These are phyloP conservation scores for Xylariaceae sp. DNA, from an alignment of 2,329 filamentous ascomycete genomes.

Conservation along the genomic window DNA sequence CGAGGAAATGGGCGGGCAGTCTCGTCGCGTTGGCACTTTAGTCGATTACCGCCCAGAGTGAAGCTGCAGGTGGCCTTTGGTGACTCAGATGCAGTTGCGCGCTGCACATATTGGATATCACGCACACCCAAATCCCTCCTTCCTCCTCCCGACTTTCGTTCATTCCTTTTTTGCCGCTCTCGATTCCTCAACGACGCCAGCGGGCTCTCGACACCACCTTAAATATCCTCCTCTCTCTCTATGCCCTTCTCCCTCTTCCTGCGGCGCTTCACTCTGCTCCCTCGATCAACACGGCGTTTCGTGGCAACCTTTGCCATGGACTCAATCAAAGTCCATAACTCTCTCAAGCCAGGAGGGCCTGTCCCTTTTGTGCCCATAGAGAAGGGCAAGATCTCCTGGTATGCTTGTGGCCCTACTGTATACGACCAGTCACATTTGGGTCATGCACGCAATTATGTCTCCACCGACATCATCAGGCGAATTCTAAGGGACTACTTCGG, in stretches of 20 bases:
- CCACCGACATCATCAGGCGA: conserved; percentile 80
- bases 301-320: conserved; percentile 40
- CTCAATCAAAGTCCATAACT: conserved; percentile 69
- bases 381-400: conserved; percentile 66
- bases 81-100: conserved; percentile 8
- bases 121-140: no score
- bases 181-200: no score
- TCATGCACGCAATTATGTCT: conserved; percentile 86
- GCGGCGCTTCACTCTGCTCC: not conserved
- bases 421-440: conserved; percentile 73
- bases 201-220: no score
- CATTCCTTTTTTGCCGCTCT: no score
- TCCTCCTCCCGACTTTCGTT: no score
- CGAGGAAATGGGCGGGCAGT: no score
- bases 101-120: not conserved
- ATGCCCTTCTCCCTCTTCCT: conserved; percentile 1
- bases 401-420: conserved; percentile 84
- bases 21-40: no score
- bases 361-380: conserved; percentile 63
- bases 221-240: conserved; percentile 1
- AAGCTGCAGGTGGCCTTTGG: not conserved
- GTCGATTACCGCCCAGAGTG: no score
- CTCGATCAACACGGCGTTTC: conserved; percentile 15
- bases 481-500: conserved; percentile 80
- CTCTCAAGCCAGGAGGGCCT: conserved; percentile 69